Evolutionary conservation across 257 asterid genomes (phyloP).

Genomic region (Solanum dulcamara): DNA sequence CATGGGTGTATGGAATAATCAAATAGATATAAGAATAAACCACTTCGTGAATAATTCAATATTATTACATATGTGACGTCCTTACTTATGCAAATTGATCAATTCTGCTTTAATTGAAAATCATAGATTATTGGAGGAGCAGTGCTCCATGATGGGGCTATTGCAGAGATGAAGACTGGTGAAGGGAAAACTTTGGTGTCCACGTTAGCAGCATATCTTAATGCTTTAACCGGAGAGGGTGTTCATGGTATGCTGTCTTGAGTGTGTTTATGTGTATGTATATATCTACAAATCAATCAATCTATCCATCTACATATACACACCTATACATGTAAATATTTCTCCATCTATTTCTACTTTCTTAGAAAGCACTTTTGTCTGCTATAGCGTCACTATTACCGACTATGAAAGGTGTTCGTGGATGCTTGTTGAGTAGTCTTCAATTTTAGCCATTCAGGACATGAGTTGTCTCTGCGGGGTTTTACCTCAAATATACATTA

Average conservation of each 20-base stretch:
- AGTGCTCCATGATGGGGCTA: slow-evolving; percentile 96
- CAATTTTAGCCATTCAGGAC: neutral
- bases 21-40: neutral
- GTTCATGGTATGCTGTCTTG: slow-evolving; percentile 61
- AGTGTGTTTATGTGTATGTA: neutral
- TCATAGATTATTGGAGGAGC: slow-evolving; percentile 91
- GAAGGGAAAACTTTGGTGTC: slow-evolving; percentile 98
- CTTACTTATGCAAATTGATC: slow-evolving; percentile 4
- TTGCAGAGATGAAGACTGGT: slow-evolving; percentile 99
- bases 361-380: neutral
- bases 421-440: neutral
- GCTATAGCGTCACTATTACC: neutral
- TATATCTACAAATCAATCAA: neutral
- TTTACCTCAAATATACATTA: neutral
- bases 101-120: neutral
- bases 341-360: neutral
- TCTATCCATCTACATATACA: neutral
- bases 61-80: neutral
- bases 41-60: neutral
- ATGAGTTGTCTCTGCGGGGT: neutral
- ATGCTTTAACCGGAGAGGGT: slow-evolving; percentile 88
- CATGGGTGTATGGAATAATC: neutral
- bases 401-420: neutral
- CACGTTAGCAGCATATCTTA: slow-evolving; percentile 96
- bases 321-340: neutral